Base-by-base conservation (phyloP, 1,284 basidiomycete genomes). In the Megacollybia platyphylla region DNA sequence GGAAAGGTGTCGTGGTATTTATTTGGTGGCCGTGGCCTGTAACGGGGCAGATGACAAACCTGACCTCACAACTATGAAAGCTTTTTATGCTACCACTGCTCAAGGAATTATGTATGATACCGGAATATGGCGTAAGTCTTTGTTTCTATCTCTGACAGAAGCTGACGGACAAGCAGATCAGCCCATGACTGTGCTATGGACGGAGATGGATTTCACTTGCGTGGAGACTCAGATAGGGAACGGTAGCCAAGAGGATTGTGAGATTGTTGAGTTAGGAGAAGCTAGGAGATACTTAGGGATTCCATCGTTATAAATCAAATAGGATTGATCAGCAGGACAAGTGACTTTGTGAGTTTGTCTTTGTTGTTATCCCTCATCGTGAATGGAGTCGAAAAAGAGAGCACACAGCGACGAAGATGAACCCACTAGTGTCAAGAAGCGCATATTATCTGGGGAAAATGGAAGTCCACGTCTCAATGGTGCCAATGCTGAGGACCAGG, bases 21-120 rank as follows among this genome's bases (percentile, higher is more conserved):
- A 91, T 57, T 62, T 96, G 39, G 86, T 93, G 13, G 77, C 92
- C 26, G 92, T 90, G 0, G 86, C 87, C 11, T 60, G 80, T 52
- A 88, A 83, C 48, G 83, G 82, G 5, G 50, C 52, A 17, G 76
- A 91, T 52, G 86, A 85, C 55, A 67, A 69, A 51, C 92, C 92
- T 1, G 80, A 93, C 55, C 48, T 89, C 46, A 54, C 55, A 36
- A 88, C 77, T 0, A 51, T 90, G 48, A 72, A 80, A 44, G 90
- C 88, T 4, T 97, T 96, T 60, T 54, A 85, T 39, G 89, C 87
- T 0, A 79, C 68, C 35, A 68, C 76, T 4, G 72, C 75, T 1
- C 92, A 97, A 57, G 90, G 90, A 0, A 76, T 97, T 38, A 74
- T 84, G 17, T 96, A 93, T 57, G 67, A 79, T 48, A 73, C 70